Evolutionary conservation across 1,284 basidiomycete species (phyloP).

Genomic region (Vanrija sp.): DNA sequence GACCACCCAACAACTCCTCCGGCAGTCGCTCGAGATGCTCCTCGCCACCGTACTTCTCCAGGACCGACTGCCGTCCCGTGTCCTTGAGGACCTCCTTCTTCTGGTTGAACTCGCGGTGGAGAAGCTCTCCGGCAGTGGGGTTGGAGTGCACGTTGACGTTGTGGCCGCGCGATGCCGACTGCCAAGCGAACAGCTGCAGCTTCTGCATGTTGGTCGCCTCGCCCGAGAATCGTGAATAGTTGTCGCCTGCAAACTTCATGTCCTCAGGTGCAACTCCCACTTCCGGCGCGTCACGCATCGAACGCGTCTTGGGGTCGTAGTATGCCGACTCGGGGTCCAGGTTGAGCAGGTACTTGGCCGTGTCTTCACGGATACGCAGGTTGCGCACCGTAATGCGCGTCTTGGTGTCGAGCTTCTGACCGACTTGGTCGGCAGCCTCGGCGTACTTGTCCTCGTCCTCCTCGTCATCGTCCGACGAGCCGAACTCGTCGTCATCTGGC

Average conservation of each 20-base stretch:
- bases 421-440: slow-evolving; percentile 93
- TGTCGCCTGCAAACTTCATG: slow-evolving; percentile 90
- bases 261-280: slow-evolving; percentile 77
- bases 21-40: slow-evolving; percentile 77
- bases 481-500: slow-evolving; percentile 77
- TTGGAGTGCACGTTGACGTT: slow-evolving; percentile 95
- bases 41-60: slow-evolving; percentile 89
- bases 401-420: slow-evolving; percentile 96
- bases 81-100: slow-evolving; percentile 91
- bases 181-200: slow-evolving; percentile 96
- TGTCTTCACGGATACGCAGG: slow-evolving; percentile 97
- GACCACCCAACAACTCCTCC: slow-evolving; percentile 82
- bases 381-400: slow-evolving; percentile 98
- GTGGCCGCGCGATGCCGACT: slow-evolving; percentile 86
- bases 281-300: slow-evolving; percentile 95
- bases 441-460: slow-evolving; percentile 92
- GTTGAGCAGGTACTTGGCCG: slow-evolving; percentile 98
- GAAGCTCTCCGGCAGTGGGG: slow-evolving; percentile 87
- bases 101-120: slow-evolving; percentile 84
- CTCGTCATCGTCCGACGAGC: slow-evolving; percentile 67
- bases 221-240: slow-evolving; percentile 85
- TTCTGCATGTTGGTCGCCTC: slow-evolving; percentile 87
- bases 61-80: slow-evolving; percentile 76
- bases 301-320: slow-evolving; percentile 98
- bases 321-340: slow-evolving; percentile 92